A percentile compares a stretch with the other conserved stretches of the same genome.
phyloP scores from a whole-genome alignment of 2,329 filamentous ascomycete genomes.

The Fusarium nelsonii region DNA sequence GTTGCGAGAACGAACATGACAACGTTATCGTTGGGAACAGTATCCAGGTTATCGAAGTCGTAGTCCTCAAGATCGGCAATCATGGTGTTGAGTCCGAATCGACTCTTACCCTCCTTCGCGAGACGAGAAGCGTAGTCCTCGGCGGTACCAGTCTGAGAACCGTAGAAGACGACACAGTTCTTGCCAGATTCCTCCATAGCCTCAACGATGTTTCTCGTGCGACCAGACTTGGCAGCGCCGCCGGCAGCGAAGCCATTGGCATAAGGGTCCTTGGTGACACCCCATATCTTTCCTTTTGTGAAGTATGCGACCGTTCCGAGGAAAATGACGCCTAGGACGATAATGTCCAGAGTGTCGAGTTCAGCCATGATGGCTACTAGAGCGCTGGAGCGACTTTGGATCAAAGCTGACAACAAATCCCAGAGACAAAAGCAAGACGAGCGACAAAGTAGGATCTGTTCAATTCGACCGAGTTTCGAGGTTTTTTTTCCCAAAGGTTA shows the following conservation, averaged over 20 bases:
- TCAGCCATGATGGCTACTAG: constrained; percentile 78
- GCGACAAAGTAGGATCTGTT: background rate
- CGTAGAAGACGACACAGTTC: constrained; percentile 98
- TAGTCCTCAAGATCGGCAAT: constrained; percentile 98
- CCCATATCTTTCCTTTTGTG: constrained; percentile 97
- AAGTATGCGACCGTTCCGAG: constrained; percentile 94
- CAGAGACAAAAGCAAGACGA: background rate
- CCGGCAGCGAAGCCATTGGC: constrained; percentile 78
- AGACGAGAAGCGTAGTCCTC: constrained; percentile 97
- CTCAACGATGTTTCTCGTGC: constrained; percentile 92
- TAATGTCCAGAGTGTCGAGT: constrained; percentile 93
- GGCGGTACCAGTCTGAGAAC: constrained; percentile 96
- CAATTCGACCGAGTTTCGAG: constrained; percentile 19
- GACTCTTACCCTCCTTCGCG: constrained; percentile 96
- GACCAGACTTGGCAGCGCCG: constrained; percentile 80
- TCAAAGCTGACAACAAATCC: background rate
- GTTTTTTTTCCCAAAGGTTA: constrained; percentile 16
- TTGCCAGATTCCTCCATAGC: constrained; percentile 96
- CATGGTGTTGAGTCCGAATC: constrained; percentile 98
- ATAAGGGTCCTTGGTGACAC: constrained; percentile 88
- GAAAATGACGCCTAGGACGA: constrained; percentile 88
- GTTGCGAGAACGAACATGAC: constrained; percentile 96
- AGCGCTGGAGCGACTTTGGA: constrained; percentile 23
- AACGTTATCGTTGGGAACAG: constrained; percentile 88
- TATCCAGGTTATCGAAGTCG: constrained; percentile 93